Conservation (phyloP, 139 green algal species). For the Chlamydomonas sp. region DNA sequence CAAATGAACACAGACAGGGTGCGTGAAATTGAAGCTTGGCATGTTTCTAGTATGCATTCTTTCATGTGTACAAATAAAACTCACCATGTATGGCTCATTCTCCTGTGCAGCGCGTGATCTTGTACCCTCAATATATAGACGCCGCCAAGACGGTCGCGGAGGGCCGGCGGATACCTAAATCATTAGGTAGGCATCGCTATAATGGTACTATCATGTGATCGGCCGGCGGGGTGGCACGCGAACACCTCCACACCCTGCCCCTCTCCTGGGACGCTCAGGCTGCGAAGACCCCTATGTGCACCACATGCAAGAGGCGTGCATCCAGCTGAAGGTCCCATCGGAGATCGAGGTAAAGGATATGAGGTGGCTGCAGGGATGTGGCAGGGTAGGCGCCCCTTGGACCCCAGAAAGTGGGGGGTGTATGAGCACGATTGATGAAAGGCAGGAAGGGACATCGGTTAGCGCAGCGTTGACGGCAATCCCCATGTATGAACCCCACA, state of each 20-base stretch:
- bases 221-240: background rate
- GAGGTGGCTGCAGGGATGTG: too few relatives aligned
- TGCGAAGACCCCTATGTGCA: slow-evolving; percentile 53
- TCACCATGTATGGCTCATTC: too few relatives aligned
- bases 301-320: slow-evolving; percentile 61
- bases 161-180: slow-evolving; percentile 40
- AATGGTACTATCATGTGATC: background rate
- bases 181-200: background rate
- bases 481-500: too few relatives aligned
- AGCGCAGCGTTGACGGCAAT: too few relatives aligned
- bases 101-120: slow-evolving; percentile 37
- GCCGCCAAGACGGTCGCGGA: slow-evolving; percentile 47
- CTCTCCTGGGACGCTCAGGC: slow-evolving; percentile 26
- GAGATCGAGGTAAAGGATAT: slow-evolving; percentile 53
- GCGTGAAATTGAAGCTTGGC: too few relatives aligned
- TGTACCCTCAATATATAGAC: slow-evolving; percentile 53
- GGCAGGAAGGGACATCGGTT: too few relatives aligned
- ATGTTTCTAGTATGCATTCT: too few relatives aligned
- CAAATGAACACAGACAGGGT: too few relatives aligned
- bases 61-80: too few relatives aligned
- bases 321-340: slow-evolving; percentile 53
- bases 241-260: too few relatives aligned
- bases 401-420: background rate
- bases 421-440: too few relatives aligned
- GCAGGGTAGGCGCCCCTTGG: background rate